Conservation (phyloP, 148 eudicot species). For the Pouteria glomerata region DNA sequence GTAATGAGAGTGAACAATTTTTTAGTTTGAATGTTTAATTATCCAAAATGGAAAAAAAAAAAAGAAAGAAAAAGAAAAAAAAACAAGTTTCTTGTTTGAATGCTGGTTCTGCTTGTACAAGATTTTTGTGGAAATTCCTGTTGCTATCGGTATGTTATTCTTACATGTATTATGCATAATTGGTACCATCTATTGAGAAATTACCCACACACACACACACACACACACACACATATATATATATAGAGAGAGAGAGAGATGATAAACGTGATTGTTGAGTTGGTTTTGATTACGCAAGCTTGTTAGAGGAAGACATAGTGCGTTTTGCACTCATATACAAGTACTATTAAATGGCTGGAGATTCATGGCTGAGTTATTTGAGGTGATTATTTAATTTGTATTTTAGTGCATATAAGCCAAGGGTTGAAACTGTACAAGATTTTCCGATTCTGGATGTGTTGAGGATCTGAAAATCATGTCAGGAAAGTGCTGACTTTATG, state of each 20-base stretch:
- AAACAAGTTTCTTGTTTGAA: neutral
- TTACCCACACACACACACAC: no score
- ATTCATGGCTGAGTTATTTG: neutral
- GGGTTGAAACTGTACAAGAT: neutral
- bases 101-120: neutral
- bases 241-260: neutral
- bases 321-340: no score
- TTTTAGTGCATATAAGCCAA: neutral
- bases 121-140: neutral
- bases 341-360: neutral
- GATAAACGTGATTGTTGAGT: neutral
- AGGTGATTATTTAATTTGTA: neutral
- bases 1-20: no score
- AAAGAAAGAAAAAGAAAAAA: no score
- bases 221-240: no score
- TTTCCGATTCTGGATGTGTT: constrained; percentile 4
- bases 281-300: neutral
- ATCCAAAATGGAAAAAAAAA: no score
- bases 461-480: neutral
- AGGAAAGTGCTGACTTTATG: neutral
- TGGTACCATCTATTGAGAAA: neutral
- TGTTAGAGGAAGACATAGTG: neutral
- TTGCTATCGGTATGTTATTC: neutral
- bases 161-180: neutral
- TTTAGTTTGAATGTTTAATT: no score